Percentiles rank a stretch among this genome's conserved stretches.
phyloP scores from a whole-genome alignment of 2,329 filamentous ascomycete species.

The Pseudopithomyces maydicus region DNA sequence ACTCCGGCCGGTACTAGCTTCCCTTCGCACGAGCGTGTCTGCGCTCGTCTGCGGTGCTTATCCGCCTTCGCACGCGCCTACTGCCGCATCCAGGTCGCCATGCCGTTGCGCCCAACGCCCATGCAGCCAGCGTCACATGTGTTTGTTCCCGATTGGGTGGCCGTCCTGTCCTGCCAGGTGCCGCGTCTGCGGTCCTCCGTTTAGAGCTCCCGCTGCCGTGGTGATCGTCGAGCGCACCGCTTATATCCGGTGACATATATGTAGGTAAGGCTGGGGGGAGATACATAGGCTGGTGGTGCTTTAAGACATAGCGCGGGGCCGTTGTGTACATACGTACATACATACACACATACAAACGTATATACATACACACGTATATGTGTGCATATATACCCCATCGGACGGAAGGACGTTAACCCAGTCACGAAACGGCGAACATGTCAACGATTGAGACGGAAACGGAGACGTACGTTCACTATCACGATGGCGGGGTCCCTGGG shows the following conservation, averaged over 20 bases:
- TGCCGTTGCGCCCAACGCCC: background rate
- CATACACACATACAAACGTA: no score
- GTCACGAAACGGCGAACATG: background rate
- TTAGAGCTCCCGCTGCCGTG: background rate
- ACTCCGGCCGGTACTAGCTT: no score
- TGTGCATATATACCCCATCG: no score
- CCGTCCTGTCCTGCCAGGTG: background rate
- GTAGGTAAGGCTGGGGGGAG: background rate
- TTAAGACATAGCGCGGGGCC: no score
- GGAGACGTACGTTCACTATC: slow-evolving; percentile 33
- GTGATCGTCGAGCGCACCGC: background rate
- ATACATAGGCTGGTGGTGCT: background rate
- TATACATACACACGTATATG: no score
- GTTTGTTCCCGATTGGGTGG: background rate
- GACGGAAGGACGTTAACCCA: background rate
- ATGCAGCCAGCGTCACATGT: background rate
- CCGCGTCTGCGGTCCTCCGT: background rate
- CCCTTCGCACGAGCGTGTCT: no score
- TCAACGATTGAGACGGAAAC: slow-evolving; percentile 13
- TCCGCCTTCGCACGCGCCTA: background rate
- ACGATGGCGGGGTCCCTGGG: slow-evolving; percentile 37
- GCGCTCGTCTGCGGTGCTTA: no score
- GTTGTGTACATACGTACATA: no score
- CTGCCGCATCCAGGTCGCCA: background rate
- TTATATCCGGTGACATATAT: background rate